Evolutionary conservation across 2,329 filamentous ascomycete genomes (phyloP), one percentile per base, ranked within the genome.

Genomic region (Atkinsonella texensis): DNA sequence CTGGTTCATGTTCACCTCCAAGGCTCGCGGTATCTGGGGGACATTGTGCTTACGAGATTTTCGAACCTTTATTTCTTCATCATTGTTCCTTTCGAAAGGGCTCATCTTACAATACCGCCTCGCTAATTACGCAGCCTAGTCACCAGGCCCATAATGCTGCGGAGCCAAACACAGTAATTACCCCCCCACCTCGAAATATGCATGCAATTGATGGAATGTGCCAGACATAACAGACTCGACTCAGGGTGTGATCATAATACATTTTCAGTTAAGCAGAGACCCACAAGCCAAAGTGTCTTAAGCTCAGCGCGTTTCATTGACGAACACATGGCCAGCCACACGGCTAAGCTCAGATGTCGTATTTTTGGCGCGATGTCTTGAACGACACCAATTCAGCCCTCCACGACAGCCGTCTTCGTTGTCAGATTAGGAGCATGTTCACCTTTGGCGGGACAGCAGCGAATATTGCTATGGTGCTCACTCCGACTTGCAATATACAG

Each of bases 291-390:
- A 54, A 52, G 48, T 56, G 56, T 56, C 57, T 57, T 56, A 44
- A 55, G 53, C 56, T 44, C 62, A 60, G 58, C 59, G 61, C 63
- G 62, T 66, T 66, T 66, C 63, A 66, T 63, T 58, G 58, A 63
- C 60, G 55, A 62, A 64, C 64, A 67, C 64, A 66, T 65, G 63
- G 62, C 61, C 59, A 65, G 62, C 61, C 63, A 66, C 62, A 48
- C 46, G 35, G 28, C 5, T 56, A 53, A 48, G 49, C 51, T 47
- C 41, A 55, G 45, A 48, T 46, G 49, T 46, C 50, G 52, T 56
- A 56, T 56, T 57, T 54, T 54, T 57, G 54, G 46, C 41, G 10
- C 50, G 10, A 39, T 57, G 56, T 59, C 57, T 59, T 54, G 56
- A 51, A 20, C 46, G 6, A 39, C 40, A 39, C 38, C 43, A 41